A percentile compares a stretch with the other conserved stretches of the same genome.
phyloP scores from a whole-genome alignment of 345 rosid species.

The Stellera chamaejasme region DNA sequence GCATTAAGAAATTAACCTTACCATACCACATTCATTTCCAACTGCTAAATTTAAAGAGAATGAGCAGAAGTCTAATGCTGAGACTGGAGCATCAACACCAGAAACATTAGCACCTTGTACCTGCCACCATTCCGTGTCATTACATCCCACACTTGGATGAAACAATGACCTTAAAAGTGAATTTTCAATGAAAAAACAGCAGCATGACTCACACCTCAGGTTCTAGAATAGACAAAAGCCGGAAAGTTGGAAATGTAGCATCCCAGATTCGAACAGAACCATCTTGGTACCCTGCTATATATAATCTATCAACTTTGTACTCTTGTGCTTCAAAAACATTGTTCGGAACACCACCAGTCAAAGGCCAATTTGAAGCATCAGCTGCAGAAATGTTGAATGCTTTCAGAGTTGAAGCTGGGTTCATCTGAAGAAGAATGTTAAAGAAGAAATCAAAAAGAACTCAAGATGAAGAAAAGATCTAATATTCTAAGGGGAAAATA shows the following conservation, averaged over 20 bases:
- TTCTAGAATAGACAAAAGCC: slow-evolving; percentile 41
- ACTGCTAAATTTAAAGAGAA: slow-evolving; percentile 51
- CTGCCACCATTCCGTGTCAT: slow-evolving; percentile 31
- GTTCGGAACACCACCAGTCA: slow-evolving; percentile 74
- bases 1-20: slow-evolving; percentile 33
- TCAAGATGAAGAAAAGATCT: neutral
- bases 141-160: slow-evolving; percentile 3
- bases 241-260: slow-evolving; percentile 58
- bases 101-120: slow-evolving; percentile 27
- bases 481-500: neutral
- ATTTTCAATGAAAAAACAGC: slow-evolving; percentile 8
- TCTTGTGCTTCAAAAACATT: slow-evolving; percentile 30
- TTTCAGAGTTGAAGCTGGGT: slow-evolving; percentile 45
- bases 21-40: slow-evolving; percentile 66
- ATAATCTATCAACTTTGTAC: slow-evolving; percentile 53
- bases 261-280: slow-evolving; percentile 83
- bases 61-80: slow-evolving; percentile 57
- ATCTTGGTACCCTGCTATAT: slow-evolving; percentile 76
- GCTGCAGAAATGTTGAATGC: slow-evolving; percentile 24
- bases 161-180: slow-evolving; percentile 2
- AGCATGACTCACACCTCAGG: slow-evolving; percentile 37
- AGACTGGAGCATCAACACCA: slow-evolving; percentile 42
- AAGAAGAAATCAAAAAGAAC: neutral
- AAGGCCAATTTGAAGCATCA: slow-evolving; percentile 52
- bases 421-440: slow-evolving; percentile 34